Conservation (phyloP, 768 basidiomycete genomes). For the Boletus rex-veris region DNA sequence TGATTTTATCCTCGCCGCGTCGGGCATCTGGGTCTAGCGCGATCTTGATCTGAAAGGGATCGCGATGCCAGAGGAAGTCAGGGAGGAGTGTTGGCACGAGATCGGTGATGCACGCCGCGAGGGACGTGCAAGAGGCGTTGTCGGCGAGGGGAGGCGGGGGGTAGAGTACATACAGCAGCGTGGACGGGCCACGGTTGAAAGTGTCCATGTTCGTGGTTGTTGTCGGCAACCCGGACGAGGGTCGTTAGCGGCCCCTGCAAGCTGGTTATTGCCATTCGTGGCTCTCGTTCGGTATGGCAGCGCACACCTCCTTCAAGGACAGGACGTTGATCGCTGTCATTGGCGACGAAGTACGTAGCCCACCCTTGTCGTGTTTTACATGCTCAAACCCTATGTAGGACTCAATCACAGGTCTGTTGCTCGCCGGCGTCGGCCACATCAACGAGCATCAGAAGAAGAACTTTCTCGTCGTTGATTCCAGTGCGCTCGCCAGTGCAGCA, state of each 20-base stretch:
- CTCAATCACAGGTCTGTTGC: constrained; percentile 91
- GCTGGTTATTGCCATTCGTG: constrained; percentile 15
- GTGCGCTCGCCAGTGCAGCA: constrained; percentile 46
- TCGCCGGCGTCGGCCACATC: constrained; percentile 93
- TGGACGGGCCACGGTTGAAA: constrained; percentile 70
- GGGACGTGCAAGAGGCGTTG: constrained; percentile 55
- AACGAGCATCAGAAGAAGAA: constrained; percentile 93
- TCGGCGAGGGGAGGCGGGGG: constrained; percentile 53
- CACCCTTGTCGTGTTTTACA: neutral
- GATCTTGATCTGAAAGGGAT: constrained; percentile 75
- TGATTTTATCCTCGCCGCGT: constrained; percentile 38
- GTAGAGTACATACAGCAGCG: constrained; percentile 73
- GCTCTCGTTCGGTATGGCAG: constrained; percentile 40
- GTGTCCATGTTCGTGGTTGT: constrained; percentile 47
- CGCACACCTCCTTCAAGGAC: constrained; percentile 64
- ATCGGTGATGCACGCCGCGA: constrained; percentile 64
- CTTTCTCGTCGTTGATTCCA: constrained; percentile 91
- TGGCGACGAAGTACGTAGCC: constrained; percentile 79
- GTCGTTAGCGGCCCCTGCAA: neutral
- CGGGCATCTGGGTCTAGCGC: constrained; percentile 42
- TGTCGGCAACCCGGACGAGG: neutral
- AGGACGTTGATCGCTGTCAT: constrained; percentile 91
- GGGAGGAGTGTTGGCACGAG: constrained; percentile 54
- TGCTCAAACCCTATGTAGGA: constrained; percentile 53
- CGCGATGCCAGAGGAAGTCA: constrained; percentile 79